A percentile compares a stretch with the other conserved stretches of the same genome.
phyloP scores from a whole-genome alignment of 805 yeast genomes.

The Brettanomyces nanus region DNA sequence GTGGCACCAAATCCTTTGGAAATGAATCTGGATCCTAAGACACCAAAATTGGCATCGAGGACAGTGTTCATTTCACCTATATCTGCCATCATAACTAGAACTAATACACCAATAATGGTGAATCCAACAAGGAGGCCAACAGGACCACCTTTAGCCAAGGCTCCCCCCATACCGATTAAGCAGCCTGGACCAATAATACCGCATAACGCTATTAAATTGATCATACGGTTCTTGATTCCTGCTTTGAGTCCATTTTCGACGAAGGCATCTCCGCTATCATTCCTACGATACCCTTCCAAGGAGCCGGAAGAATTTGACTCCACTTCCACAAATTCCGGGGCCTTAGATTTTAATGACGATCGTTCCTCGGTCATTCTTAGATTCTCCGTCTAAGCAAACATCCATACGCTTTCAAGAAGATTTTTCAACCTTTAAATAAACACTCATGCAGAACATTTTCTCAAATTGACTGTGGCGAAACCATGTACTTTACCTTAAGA shows the following conservation, averaged over 20 bases:
- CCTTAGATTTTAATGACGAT: no score
- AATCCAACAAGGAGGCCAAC: slow-evolving; percentile 39
- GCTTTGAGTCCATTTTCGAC: slow-evolving; percentile 4
- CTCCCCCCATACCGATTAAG: slow-evolving; percentile 37
- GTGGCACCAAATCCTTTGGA: slow-evolving; percentile 50
- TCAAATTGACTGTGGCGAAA: no score
- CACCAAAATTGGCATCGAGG: slow-evolving; percentile 41
- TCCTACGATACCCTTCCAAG: slow-evolving; percentile 1
- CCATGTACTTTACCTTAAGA: no score
- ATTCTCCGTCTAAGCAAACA: no score
- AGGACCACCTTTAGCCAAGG: slow-evolving; percentile 40
- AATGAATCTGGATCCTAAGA: slow-evolving; percentile 39
- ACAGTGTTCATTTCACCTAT: slow-evolving; percentile 36
- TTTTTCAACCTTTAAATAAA: no score
- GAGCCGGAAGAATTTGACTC: neutral
- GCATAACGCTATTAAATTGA: slow-evolving; percentile 5
- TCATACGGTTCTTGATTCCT: slow-evolving; percentile 5
- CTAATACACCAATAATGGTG: slow-evolving; percentile 40
- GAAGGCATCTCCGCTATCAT: slow-evolving; percentile 3
- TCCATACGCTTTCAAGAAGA: no score
- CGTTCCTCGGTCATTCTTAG: no score
- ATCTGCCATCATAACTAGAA: slow-evolving; percentile 42
- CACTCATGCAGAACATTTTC: no score
- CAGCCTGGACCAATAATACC: slow-evolving; percentile 44
- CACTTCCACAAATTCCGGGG: neutral